A percentile compares a stretch with the other conserved stretches of the same genome.
Evolutionary conservation across 257 asterid species (phyloP).

Genomic region (Cruciata laevipes): DNA sequence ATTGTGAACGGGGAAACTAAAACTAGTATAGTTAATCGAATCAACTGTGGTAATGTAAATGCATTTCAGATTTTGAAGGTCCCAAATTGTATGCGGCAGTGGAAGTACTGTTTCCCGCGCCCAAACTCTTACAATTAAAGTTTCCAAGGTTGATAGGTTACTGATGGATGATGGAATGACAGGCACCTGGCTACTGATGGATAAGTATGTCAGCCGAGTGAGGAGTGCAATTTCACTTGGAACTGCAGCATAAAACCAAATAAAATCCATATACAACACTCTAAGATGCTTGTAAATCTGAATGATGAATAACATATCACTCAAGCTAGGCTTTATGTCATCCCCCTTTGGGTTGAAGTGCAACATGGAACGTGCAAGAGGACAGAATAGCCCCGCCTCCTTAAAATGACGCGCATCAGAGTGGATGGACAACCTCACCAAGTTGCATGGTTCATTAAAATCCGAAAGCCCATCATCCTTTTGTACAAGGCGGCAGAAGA

Average conservation of each 20-base stretch:
- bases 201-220: conserved; percentile 4
- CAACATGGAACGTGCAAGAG: background rate
- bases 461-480: background rate
- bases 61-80: background rate
- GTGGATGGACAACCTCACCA: background rate
- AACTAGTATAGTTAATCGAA: too few relatives aligned
- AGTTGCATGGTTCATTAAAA: background rate
- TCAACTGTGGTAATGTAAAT: too few relatives aligned
- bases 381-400: background rate
- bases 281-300: background rate
- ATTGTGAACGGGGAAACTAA: background rate
- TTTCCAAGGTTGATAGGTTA: background rate
- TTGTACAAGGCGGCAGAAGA: background rate
- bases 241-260: background rate
- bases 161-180: background rate
- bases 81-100: background rate
- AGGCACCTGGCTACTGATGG: background rate
- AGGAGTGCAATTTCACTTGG: background rate
- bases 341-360: too few relatives aligned
- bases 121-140: background rate
- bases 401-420: background rate
- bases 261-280: background rate
- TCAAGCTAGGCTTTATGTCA: background rate
- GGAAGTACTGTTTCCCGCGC: background rate
- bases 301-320: background rate